Evolutionary conservation across 768 basidiomycete genomes (phyloP), one percentile per base, ranked within the genome.

Genomic region (Trichaptum fuscoviolaceum): DNA sequence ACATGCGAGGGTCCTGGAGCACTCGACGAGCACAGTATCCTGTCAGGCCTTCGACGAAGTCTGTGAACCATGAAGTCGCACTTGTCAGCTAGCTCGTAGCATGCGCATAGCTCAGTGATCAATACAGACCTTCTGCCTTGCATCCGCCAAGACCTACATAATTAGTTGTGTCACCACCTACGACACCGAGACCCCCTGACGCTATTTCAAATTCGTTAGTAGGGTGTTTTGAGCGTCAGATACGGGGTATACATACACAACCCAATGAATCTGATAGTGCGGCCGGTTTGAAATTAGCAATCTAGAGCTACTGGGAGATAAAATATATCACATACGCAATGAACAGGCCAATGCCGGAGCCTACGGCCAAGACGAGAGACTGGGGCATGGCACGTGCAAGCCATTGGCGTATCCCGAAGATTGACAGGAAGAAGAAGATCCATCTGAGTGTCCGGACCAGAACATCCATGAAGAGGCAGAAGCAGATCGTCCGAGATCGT

Each of bases 401-500:
- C 93, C 92, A 95, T 78, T 94, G 92, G 62, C 93, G 91, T 64
- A 95, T 82, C 67, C 93, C 93, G 34, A 95, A 79, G 24, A 95
- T 75, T 0, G 92, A 93, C 17, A 95, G 79, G 71, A 89, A 69
- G 68, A 94, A 83, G 81, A 95, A 95, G 12, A 95, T 76, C 90
- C 92, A 91, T 30, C 92, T 91, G 63, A 10, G 15, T 25, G 26
- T 34, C 57, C 36, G 36, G 18, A 24, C 63, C 18, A 65, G 23
- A 27, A 52, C 64, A 52, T 30, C 20, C 65, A 25, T 27, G 63
- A 23, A n/a, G 30, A 23, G n/a, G 12, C 26, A 25, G 3, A 64
- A 57, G 62, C 26, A n/a, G 62, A 34, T 7, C 26, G 30, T n/a
- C 68, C 65, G 27, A 2, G 20, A 20, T 12, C 12, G 42, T 20